Base-by-base conservation (phyloP, 257 asterid species). In the Osmanthus fragrans region DNA sequence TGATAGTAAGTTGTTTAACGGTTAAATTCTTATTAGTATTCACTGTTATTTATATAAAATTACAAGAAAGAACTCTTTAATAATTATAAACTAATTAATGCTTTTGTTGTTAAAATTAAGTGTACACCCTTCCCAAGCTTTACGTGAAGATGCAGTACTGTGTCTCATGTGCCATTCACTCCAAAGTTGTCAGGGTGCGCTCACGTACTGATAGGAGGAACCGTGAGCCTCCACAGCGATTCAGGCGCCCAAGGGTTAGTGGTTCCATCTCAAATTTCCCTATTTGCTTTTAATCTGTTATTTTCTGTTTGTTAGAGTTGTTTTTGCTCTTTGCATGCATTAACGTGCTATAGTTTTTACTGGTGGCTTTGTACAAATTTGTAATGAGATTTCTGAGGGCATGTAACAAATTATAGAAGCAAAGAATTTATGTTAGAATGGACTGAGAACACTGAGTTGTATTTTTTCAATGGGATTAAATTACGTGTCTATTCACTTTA, bases 101-200 rank as follows among this genome's bases (percentile, higher is more conserved):
- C 29, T 18, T 67, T 65, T 75, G 19, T 66, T 63, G 10, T 78
- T 54, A 32, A 27, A 40, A 27, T 77, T 1, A 19, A 91, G 93
- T 49, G 8, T 91, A 91, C 82, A 82, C 86, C 42, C 97, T 91
- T 21, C 94, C 97, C 74, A 92, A 92, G 90, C 88, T 92, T 79
- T 92, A 92, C 23, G 87, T 89, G 86, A 93, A 93, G 91, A 89
- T 93, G 98, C 96, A 89, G 80, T 91, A 93, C 84, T 93, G 97
- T 71, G 96, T 93, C 0, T 91, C 96, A 2, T 93, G 97, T 58
- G 97, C 96, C 18, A 92, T 91, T 70, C 95, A 91, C 91, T 92
- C 97, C 16, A 94, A 92, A 74, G 98, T 94, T 27, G 98, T 94
- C 47, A 88, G 98, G 86, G 98, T 94, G 19, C 91, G 97, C 0